These are phyloP conservation scores for Diaporthe sp. DNA, from an alignment of 2,329 filamentous ascomycete genomes.

Conservation along the genomic window DNA sequence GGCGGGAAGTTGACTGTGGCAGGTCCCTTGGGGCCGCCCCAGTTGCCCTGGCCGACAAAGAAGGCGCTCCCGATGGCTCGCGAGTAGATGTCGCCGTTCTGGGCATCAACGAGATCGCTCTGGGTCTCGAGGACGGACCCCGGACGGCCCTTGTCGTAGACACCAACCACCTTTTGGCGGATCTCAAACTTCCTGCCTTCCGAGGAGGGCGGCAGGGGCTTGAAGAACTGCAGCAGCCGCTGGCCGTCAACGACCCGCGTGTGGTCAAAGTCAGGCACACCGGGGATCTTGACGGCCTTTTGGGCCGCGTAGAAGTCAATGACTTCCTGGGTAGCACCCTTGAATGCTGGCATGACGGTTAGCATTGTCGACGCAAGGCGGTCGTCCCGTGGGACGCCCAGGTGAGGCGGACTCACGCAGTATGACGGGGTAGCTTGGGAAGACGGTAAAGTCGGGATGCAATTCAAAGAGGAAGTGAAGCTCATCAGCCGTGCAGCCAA, in stretches of 20 bases:
- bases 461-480: conserved; percentile 94
- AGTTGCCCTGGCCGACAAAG: conserved; percentile 82
- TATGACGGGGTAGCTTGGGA: conserved; percentile 88
- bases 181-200: conserved; percentile 80
- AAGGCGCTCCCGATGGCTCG: conserved; percentile 78
- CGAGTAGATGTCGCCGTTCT: conserved; percentile 76
- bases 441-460: conserved; percentile 86
- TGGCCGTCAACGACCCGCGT: conserved; percentile 85
- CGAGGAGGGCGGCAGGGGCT: conserved; percentile 78
- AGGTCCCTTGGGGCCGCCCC: conserved; percentile 92
- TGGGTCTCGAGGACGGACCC: conserved; percentile 86
- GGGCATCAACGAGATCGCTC: conserved; percentile 78
- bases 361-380: neutral
- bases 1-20: conserved; percentile 82
- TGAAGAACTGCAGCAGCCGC: conserved; percentile 81
- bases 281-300: conserved; percentile 74
- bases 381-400: neutral
- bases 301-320: conserved; percentile 85
- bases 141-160: conserved; percentile 90
- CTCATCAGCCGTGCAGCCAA: conserved; percentile 85
- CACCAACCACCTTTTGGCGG: conserved; percentile 80
- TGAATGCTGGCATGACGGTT: conserved; percentile 68
- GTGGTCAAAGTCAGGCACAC: conserved; percentile 80
- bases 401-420: conserved; percentile 65
- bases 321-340: conserved; percentile 79